Evolutionary conservation across 2,329 filamentous ascomycete genomes (phyloP).

Genomic region (Alternaria arbusti): DNA sequence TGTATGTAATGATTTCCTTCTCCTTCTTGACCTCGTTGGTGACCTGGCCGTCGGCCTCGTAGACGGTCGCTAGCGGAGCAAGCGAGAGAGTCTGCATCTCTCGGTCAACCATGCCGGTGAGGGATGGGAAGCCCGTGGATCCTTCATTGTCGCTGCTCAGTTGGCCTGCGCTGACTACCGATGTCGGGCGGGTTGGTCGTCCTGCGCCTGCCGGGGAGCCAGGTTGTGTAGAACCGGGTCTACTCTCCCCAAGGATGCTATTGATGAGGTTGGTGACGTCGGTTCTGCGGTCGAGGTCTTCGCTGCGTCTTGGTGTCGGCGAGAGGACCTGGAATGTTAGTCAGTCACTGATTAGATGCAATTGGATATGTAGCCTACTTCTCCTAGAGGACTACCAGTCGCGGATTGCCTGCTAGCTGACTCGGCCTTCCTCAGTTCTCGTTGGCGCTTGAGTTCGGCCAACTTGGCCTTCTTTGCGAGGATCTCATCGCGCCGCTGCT

Average conservation of each 20-base stretch:
- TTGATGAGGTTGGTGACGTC: slow-evolving; percentile 86
- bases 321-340: slow-evolving; percentile 64
- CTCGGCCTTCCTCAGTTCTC: slow-evolving; percentile 81
- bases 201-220: slow-evolving; percentile 51
- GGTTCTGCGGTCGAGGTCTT: slow-evolving; percentile 67
- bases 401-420: slow-evolving; percentile 69
- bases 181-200: slow-evolving; percentile 78
- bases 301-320: slow-evolving; percentile 70
- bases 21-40: slow-evolving; percentile 71
- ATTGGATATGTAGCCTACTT: slow-evolving; percentile 61
- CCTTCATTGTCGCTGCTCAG: slow-evolving; percentile 71
- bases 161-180: slow-evolving; percentile 81
- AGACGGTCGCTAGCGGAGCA: slow-evolving; percentile 75
- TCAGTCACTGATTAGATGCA: slow-evolving; percentile 10
- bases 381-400: slow-evolving; percentile 66
- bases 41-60: slow-evolving; percentile 78
- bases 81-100: slow-evolving; percentile 75
- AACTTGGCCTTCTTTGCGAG: slow-evolving; percentile 96
- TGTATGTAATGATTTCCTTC: slow-evolving; percentile 88
- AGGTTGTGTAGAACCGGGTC: slow-evolving; percentile 71
- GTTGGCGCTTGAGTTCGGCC: slow-evolving; percentile 91
- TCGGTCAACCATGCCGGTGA: slow-evolving; percentile 42
- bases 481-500: slow-evolving; percentile 91
- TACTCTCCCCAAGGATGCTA: slow-evolving; percentile 79
- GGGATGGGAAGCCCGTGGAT: slow-evolving; percentile 31